Conservation (phyloP, 2,329 filamentous ascomycete genomes). For the Lojkania enalia region DNA sequence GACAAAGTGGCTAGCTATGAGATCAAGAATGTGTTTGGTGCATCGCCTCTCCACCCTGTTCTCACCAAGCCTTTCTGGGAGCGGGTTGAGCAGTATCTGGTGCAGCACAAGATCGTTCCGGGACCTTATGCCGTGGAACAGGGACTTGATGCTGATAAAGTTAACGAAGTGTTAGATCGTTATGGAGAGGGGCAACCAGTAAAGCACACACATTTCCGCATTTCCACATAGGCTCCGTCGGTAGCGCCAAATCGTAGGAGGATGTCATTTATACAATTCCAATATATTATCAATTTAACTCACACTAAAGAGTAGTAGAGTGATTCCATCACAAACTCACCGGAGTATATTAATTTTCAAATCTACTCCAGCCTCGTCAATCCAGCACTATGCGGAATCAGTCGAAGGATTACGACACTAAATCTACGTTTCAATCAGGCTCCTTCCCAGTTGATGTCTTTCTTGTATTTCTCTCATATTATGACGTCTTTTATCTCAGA, state of each 20-base stretch:
- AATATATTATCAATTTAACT: neutral
- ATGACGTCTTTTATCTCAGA: no score
- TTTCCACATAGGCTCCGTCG: slow-evolving; percentile 11
- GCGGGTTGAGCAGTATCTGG: slow-evolving; percentile 32
- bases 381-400: no score
- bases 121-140: slow-evolving; percentile 23
- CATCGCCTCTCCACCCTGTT: slow-evolving; percentile 29
- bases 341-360: no score
- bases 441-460: no score
- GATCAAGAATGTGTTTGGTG: slow-evolving; percentile 29
- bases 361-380: no score
- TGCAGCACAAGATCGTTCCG: slow-evolving; percentile 36
- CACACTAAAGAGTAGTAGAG: neutral
- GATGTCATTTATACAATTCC: neutral
- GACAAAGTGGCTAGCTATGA: slow-evolving; percentile 42
- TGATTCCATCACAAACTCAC: neutral
- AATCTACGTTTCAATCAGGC: no score
- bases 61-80: slow-evolving; percentile 40
- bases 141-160: slow-evolving; percentile 25
- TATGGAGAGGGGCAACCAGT: slow-evolving; percentile 43
- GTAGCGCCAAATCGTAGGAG: no score
- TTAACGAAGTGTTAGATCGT: slow-evolving; percentile 45
- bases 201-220: slow-evolving; percentile 15
- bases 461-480: no score
- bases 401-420: no score